Base-by-base conservation (phyloP, 2,329 filamentous ascomycete species). In the Alternaria burnsii region DNA sequence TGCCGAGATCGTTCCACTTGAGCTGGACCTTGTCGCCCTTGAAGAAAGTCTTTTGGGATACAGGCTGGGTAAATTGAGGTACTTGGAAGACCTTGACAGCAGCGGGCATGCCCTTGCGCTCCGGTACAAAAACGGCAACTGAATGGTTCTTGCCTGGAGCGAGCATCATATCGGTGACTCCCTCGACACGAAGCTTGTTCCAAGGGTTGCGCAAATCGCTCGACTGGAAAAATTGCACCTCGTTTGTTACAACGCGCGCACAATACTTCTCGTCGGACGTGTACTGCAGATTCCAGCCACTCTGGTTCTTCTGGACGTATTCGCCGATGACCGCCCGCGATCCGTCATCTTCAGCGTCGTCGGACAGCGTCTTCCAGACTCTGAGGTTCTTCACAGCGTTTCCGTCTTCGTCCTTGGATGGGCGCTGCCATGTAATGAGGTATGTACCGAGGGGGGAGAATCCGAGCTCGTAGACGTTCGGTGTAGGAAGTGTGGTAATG, bases 1-100 rank as follows among this genome's bases (percentile, higher is more conserved):
- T 97, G 54, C 95, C 95, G 63, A 93, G 85, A 69, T 90, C 88
- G 81, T 99, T 99, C 95, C 95, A 99, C 84, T 97, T 97, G 76
- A 99, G 84, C 81, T 97, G 93, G 48, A 99, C 94, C 84, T 98
- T 98, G 84, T 99, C 95, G 66, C 94, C 94, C 84, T 99, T 99
- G 88, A 93, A 99, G 78, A 99, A 99, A 1, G 91, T 97, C 89
- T 99, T 99, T 79, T 98, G 94, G 40, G 94, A 97, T 51, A 97
- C 89, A 5, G 94, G 89, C 54, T 83, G 84, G 65, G 82, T 86
- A 81, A 98, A 98, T 71, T 95, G 86, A 42, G 95, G 94, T 36
- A 98, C 91, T 69, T 94, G 93, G 83, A 91, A 99, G 62, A 98
- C 91, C 82, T 96, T 97, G 79, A 98, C 93, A 2, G 92, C 88